Conservation (phyloP, 2,329 filamentous ascomycete genomes). For the Xylariaceae sp. region DNA sequence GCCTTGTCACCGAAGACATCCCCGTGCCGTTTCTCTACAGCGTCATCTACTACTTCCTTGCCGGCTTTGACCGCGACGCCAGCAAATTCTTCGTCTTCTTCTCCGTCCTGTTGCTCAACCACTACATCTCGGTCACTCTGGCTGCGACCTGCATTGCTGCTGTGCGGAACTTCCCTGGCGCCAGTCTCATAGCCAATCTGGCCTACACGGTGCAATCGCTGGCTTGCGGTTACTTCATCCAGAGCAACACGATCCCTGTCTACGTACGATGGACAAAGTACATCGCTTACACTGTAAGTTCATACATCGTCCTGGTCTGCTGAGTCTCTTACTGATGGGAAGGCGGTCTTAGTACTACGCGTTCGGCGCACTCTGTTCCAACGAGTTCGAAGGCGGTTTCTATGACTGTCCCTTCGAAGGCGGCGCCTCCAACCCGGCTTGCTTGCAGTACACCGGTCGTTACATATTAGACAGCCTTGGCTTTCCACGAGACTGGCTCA, state of each 20-base stretch:
- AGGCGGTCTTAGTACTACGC: conserved; percentile 51
- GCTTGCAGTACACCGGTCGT: conserved; percentile 61
- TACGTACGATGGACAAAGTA: conserved; percentile 77
- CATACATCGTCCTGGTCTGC: conserved; percentile 22
- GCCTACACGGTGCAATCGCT: conserved; percentile 68
- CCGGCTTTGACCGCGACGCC: conserved; percentile 60
- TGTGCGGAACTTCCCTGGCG: conserved; percentile 62
- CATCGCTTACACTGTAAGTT: conserved; percentile 51
- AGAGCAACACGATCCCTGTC: conserved; percentile 65
- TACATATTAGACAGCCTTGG: conserved; percentile 66
- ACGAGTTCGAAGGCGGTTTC: conserved; percentile 67
- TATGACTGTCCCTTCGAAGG: conserved; percentile 65
- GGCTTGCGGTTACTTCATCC: conserved; percentile 72
- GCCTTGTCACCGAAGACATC: conserved; percentile 65
- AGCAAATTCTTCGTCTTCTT: conserved; percentile 69
- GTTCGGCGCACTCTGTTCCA: conserved; percentile 64
- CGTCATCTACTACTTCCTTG: conserved; percentile 72
- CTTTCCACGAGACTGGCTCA: conserved; percentile 62
- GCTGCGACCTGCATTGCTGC: conserved; percentile 63
- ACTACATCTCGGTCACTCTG: conserved; percentile 69
- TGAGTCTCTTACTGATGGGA: conserved; percentile 8
- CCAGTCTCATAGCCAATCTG: conserved; percentile 67
- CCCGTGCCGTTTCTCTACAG: conserved; percentile 67
- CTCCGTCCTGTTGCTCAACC: conserved; percentile 59
- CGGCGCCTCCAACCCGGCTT: conserved; percentile 58